A percentile compares a stretch with the other conserved stretches of the same genome.
phyloP scores from a whole-genome alignment of 441 rosid genomes.

The Jatropha multifida region DNA sequence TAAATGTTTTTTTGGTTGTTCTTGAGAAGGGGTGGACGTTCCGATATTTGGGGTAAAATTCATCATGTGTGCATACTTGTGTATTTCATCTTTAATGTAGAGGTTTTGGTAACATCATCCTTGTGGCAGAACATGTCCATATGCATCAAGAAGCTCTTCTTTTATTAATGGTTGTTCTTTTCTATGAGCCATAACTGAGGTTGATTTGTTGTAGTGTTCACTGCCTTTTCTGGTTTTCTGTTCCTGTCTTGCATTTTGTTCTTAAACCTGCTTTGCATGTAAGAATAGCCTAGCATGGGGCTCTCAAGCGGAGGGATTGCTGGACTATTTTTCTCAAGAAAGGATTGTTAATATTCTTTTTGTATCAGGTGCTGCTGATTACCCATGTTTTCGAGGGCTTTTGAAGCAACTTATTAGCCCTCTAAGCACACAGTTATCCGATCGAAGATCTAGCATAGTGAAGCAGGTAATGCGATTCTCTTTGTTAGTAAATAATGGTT shows the following conservation, averaged over 20 bases:
- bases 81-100: not conserved
- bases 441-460: conserved; percentile 95
- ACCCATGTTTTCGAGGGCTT: conserved; percentile 85
- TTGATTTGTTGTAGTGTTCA: not conserved
- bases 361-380: conserved; percentile 78
- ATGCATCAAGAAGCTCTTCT: not conserved
- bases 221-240: not conserved
- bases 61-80: not conserved
- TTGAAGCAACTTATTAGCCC: conserved; percentile 91
- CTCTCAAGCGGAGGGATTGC: not conserved
- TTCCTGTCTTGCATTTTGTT: not conserved
- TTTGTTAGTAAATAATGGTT: conserved; percentile 15
- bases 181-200: not conserved
- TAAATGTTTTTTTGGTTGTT: too few species aligned
- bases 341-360: conserved; percentile 21
- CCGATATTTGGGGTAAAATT: not conserved
- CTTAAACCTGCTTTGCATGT: not conserved
- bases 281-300: not conserved
- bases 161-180: not conserved
- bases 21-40: too few species aligned
- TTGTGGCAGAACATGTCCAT: not conserved
- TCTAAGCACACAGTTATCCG: conserved; percentile 81
- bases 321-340: conserved; percentile 6
- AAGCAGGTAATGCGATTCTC: conserved; percentile 67
- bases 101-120: not conserved